Conservation (phyloP, 108 stramenopile species). For the Heterococcus sp. region DNA sequence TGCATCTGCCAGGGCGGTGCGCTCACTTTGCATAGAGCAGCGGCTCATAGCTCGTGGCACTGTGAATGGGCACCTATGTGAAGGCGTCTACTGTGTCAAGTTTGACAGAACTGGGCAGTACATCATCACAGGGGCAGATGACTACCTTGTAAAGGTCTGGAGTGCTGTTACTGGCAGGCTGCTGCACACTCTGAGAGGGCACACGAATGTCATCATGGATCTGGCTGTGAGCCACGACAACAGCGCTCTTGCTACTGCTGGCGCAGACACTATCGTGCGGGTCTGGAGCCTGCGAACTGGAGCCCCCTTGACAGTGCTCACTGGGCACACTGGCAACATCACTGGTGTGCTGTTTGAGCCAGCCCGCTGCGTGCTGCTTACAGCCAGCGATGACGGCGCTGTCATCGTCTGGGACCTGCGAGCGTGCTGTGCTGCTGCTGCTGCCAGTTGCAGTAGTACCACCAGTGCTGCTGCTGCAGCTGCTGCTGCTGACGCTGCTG, state of each 20-base stretch:
- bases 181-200: conserved; percentile 79
- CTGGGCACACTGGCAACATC: conserved; percentile 10
- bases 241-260: conserved; percentile 78
- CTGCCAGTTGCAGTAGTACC: no score
- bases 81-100: conserved; percentile 78
- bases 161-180: conserved; percentile 65
- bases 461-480: not conserved
- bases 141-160: conserved; percentile 81
- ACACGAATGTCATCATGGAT: conserved; percentile 85
- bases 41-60: not conserved
- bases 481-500: not conserved
- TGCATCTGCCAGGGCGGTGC: not conserved
- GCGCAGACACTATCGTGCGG: conserved; percentile 74
- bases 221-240: conserved; percentile 85
- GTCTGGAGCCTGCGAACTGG: conserved; percentile 83
- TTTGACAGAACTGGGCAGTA: conserved; percentile 84
- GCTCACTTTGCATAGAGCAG: not conserved
- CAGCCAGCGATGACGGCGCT: conserved; percentile 60
- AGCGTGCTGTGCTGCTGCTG: conserved; percentile 1
- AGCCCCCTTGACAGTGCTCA: conserved; percentile 64
- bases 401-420: conserved; percentile 59
- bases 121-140: conserved; percentile 89
- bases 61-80: conserved; percentile 69
- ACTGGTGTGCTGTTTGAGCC: conserved; percentile 45
- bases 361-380: conserved; percentile 71